Base-by-base conservation (phyloP, 1,139 yeast genomes). In the Kodamaea sp. region DNA sequence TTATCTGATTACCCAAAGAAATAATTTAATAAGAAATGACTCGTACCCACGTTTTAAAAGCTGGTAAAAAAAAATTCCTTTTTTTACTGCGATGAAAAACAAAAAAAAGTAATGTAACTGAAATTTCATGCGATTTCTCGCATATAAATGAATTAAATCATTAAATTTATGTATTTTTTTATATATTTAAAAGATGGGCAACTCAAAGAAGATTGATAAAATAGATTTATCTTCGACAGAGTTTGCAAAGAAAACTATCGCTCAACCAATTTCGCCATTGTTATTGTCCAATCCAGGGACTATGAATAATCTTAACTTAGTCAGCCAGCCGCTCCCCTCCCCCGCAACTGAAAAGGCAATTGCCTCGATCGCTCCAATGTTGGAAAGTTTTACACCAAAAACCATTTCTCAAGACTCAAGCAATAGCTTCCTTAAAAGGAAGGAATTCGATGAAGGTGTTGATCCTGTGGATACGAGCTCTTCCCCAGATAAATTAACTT, bases 361-460 rank as follows among this genome's bases (percentile, higher is more conserved):
- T 65, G 90, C 86, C 2, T 76, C 87, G 1, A 78, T 84, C 29
- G 92, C 92, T 0, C 92, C 94, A 2, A 83, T 84, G 60, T 60
- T 84, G 35, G 85, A 83, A 55, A 70, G 77, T 1, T 84, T 82
- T 58, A 73, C 79, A 7, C 94, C 94, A 4, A 84, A 82, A 55
- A 76, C 89, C 1, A 78, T 83, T 2, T 75, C 81, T 4, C 75
- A 81, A 47, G 87, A 79, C 43, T 52, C 62, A 27, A 53, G 54
- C n/a, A 33, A 27, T 24, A 31, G 27, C 27, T 32, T 9, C 34
- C 39, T 24, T 28, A 26, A 22, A 10, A 22, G 25, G 29, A 15
- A 12, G 33, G 20, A 15, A 15, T 15, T 4, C 20, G 20, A 15
- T 3, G 20, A 15, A 15, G 20, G 20, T 15, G 20, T 15, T 15